These are phyloP conservation scores for Fagopyrum homotropicum DNA, from an alignment of 148 eudicot species.

Conservation along the genomic window DNA sequence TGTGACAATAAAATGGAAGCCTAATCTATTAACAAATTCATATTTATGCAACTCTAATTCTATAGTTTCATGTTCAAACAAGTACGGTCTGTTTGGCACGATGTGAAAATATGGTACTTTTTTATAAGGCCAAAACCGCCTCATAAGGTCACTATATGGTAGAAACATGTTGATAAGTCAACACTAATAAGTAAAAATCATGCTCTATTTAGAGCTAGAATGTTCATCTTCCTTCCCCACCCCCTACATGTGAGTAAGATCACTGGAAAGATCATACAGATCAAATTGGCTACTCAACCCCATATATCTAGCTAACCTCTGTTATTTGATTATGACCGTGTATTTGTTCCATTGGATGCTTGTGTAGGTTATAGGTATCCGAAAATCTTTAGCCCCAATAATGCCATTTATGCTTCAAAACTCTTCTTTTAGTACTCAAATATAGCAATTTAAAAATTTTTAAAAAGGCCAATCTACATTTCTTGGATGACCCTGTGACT, in stretches of 20 bases:
- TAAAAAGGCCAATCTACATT: neutral
- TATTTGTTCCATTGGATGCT: neutral
- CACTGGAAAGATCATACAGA: neutral
- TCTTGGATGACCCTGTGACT: neutral
- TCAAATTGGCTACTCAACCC: neutral
- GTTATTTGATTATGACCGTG: neutral
- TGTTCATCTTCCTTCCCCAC: neutral
- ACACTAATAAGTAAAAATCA: neutral
- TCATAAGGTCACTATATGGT: no score
- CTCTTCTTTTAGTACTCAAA: neutral
- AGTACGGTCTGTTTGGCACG: neutral
- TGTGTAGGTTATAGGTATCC: neutral
- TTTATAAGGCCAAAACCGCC: no score
- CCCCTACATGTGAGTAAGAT: neutral
- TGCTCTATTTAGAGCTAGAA: neutral
- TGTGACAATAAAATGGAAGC: neutral
- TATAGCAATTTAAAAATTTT: neutral
- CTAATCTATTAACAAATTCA: neutral
- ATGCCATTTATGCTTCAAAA: neutral
- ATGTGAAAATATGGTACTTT: no score
- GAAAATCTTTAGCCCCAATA: neutral
- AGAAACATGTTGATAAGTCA: no score
- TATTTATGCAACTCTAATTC: neutral
- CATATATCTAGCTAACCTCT: neutral
- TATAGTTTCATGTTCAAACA: neutral